phyloP scores from a whole-genome alignment of 768 basidiomycete species.

The Pleurotus pulmonarius region DNA sequence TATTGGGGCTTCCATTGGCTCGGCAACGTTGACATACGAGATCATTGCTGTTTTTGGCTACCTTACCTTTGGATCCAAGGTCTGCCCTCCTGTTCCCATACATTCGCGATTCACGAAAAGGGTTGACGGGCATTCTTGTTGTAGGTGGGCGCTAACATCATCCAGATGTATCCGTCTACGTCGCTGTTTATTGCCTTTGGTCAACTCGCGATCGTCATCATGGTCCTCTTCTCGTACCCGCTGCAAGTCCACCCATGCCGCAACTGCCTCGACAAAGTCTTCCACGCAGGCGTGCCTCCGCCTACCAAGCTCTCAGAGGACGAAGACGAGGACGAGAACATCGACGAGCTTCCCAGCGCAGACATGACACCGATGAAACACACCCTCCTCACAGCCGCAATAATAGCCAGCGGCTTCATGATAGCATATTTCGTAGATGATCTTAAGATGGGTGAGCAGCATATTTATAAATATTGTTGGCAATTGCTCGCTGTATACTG shows the following conservation, averaged over 20 bases:
- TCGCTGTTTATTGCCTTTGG: slow-evolving; percentile 92
- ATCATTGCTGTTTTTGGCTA: slow-evolving; percentile 87
- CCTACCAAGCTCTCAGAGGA: slow-evolving; percentile 35
- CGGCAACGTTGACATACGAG: slow-evolving; percentile 82
- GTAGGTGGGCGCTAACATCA: slow-evolving; percentile 87
- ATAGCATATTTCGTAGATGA: slow-evolving; percentile 79
- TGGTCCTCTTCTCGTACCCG: slow-evolving; percentile 92
- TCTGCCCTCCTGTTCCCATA: slow-evolving; percentile 23
- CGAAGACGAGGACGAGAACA: slow-evolving; percentile 39
- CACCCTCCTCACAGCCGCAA: slow-evolving; percentile 59
- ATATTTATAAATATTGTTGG: slow-evolving; percentile 67
- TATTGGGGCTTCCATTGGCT: slow-evolving; percentile 83
- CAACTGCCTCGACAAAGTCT: slow-evolving; percentile 89
- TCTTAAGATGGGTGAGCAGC: slow-evolving; percentile 64
- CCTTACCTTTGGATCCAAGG: slow-evolving; percentile 87
- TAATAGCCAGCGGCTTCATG: slow-evolving; percentile 61
- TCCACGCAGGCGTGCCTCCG: slow-evolving; percentile 36
- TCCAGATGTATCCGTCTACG: slow-evolving; percentile 90
- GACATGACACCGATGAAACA: slow-evolving; percentile 74
- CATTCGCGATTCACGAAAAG: not conserved
- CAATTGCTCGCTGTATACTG: slow-evolving; percentile 48
- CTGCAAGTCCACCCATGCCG: slow-evolving; percentile 93
- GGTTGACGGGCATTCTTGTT: slow-evolving; percentile 7
- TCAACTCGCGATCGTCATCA: slow-evolving; percentile 85
- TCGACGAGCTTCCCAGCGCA: slow-evolving; percentile 49